Percentiles rank a stretch among this genome's conserved stretches.
Conservation (phyloP, 805 yeast species). For the Limtongia smithiae region DNA sequence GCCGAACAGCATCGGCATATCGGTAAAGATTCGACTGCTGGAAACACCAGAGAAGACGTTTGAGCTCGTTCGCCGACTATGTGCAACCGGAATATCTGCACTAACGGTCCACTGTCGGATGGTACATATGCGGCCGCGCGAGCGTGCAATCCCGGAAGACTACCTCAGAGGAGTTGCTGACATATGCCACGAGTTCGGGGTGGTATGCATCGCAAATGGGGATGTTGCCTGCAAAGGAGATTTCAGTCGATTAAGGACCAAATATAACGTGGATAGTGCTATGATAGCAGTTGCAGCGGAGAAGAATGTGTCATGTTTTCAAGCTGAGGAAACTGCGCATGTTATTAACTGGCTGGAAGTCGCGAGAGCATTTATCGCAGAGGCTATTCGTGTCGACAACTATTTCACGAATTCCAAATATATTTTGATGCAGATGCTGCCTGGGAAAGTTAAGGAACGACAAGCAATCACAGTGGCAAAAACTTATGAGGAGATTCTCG, state of each 20-base stretch:
- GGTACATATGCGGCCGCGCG: constrained; percentile 76
- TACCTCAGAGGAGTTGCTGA: constrained; percentile 54
- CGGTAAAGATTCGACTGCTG: constrained; percentile 82
- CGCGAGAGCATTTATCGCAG: constrained; percentile 52
- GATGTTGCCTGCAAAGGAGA: constrained; percentile 57
- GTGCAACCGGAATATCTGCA: constrained; percentile 76
- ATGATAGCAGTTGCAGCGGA: constrained; percentile 96
- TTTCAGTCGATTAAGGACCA: constrained; percentile 47
- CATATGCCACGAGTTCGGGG: constrained; percentile 57
- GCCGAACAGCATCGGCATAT: constrained; percentile 73
- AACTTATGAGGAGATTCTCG: constrained; percentile 40
- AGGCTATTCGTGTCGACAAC: constrained; percentile 58
- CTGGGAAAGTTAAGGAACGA: constrained; percentile 66
- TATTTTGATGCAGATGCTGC: constrained; percentile 70
- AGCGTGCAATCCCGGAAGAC: constrained; percentile 71
- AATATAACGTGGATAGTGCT: constrained; percentile 66
- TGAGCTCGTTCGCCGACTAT: constrained; percentile 53
- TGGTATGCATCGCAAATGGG: constrained; percentile 81
- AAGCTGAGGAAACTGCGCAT: constrained; percentile 37
- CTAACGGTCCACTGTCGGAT: constrained; percentile 92
- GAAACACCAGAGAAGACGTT: constrained; percentile 61
- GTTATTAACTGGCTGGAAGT: constrained; percentile 49
- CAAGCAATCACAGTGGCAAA: constrained; percentile 55
- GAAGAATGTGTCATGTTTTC: constrained; percentile 74
- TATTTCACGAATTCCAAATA: constrained; percentile 74